Percentiles rank a stretch among this genome's conserved stretches.
These are phyloP conservation scores for Penicillium coffeae DNA, from an alignment of 495 filamentous ascomycete genomes.

Conservation along the genomic window DNA sequence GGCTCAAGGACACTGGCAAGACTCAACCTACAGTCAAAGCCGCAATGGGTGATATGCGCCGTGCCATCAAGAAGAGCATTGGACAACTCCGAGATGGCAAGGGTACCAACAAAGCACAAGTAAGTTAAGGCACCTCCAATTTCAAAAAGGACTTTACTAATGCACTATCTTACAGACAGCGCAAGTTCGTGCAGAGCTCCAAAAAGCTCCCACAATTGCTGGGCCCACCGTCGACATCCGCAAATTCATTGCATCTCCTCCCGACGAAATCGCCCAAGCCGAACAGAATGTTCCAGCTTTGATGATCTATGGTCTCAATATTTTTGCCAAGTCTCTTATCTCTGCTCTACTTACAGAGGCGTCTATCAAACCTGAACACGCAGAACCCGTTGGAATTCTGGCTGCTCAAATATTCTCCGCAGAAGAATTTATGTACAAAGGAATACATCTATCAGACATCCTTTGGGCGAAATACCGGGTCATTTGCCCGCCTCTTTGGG, in stretches of 20 bases:
- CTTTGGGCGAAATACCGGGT: constrained; percentile 81
- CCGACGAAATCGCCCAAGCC: constrained; percentile 49
- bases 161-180: constrained; percentile 36
- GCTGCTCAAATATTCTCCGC: constrained; percentile 70
- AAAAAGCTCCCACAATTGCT: constrained; percentile 40
- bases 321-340: constrained; percentile 74
- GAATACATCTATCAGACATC: constrained; percentile 73
- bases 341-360: constrained; percentile 73
- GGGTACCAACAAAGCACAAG: constrained; percentile 56
- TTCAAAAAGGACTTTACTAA: constrained; percentile 3
- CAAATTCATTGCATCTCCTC: constrained; percentile 57
- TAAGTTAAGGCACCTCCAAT: constrained; percentile 4
- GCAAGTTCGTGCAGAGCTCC: constrained; percentile 43
- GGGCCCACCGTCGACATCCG: constrained; percentile 63
- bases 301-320: constrained; percentile 79
- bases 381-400: constrained; percentile 79
- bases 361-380: constrained; percentile 61
- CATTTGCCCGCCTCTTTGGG: constrained; percentile 82
- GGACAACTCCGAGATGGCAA: constrained; percentile 68
- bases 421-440: constrained; percentile 63
- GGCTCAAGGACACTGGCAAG: constrained; percentile 44
- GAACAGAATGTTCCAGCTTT: constrained; percentile 60
- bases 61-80: constrained; percentile 64
- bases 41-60: constrained; percentile 69
- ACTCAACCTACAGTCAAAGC: constrained; percentile 56